Conservation (phyloP, 768 basidiomycete genomes). For the Panaeolus papilionaceus region DNA sequence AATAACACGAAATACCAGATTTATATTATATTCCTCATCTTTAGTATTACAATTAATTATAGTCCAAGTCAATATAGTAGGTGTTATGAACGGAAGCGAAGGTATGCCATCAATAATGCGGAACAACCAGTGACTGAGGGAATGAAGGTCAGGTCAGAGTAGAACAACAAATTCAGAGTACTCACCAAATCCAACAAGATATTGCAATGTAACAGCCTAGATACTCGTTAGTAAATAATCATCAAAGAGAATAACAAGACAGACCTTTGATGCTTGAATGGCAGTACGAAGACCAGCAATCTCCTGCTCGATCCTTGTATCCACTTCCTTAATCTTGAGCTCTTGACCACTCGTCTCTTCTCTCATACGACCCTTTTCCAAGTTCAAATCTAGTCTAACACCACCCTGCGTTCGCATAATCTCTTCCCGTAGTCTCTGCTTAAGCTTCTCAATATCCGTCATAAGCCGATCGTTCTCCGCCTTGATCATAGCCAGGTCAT, state of each 20-base stretch:
- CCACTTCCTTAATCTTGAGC: constrained; percentile 96
- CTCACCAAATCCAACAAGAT: constrained; percentile 87
- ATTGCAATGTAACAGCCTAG: constrained; percentile 86
- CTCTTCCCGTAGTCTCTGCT: constrained; percentile 91
- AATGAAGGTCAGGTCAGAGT: constrained; percentile 19
- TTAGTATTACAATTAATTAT: too few relatives aligned
- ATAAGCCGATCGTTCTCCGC: constrained; percentile 95
- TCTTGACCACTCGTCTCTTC: constrained; percentile 93
- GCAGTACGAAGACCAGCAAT: constrained; percentile 85
- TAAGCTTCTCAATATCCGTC: constrained; percentile 91
- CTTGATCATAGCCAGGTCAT: constrained; percentile 94
- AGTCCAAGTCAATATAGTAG: too few relatives aligned
- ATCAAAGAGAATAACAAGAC: constrained; percentile 22
- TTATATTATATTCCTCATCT: too few relatives aligned
- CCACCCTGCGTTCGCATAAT: constrained; percentile 92
- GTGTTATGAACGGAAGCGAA: constrained; percentile 66
- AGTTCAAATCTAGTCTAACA: constrained; percentile 91
- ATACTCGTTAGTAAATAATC: constrained; percentile 10
- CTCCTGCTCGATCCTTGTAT: constrained; percentile 96
- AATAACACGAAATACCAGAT: neutral
- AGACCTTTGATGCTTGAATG: constrained; percentile 85
- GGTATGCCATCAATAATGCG: constrained; percentile 86
- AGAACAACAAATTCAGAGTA: constrained; percentile 20
- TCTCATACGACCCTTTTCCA: constrained; percentile 95
- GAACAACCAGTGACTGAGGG: constrained; percentile 83